Conservation (phyloP, 2,329 filamentous ascomycete species). For the Hypoxylon sp. region DNA sequence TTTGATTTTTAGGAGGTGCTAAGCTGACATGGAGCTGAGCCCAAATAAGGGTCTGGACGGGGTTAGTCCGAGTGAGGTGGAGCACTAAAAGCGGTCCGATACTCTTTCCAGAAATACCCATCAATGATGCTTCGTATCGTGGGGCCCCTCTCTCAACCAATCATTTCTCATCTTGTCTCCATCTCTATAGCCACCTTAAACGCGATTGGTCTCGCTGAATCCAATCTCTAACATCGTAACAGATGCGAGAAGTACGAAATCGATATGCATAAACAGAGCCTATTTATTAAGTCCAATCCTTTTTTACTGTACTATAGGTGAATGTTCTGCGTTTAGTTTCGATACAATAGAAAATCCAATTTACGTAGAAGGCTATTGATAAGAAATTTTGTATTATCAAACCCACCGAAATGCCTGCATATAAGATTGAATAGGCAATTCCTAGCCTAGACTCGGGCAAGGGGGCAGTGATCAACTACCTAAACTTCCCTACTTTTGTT, state of each 20-base stretch:
- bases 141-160: conserved; percentile 18
- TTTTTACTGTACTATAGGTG: neutral
- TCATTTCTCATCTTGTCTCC: conserved; percentile 20
- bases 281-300: neutral
- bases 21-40: conserved; percentile 40
- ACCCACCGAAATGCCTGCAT: conserved; percentile 15
- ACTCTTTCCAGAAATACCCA: conserved; percentile 25
- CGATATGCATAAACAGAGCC: conserved; percentile 18
- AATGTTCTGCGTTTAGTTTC: neutral
- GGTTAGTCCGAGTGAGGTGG: conserved; percentile 33
- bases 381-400: conserved; percentile 17
- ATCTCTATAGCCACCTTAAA: conserved; percentile 21
- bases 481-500: conserved; percentile 23
- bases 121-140: conserved; percentile 22
- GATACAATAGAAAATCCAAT: neutral
- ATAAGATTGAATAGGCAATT: conserved; percentile 39
- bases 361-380: conserved; percentile 5
- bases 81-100: conserved; percentile 18
- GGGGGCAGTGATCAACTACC: conserved; percentile 36
- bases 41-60: conserved; percentile 38
- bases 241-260: conserved; percentile 24
- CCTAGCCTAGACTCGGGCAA: conserved; percentile 29
- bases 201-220: conserved; percentile 30
- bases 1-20: conserved; percentile 23
- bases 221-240: conserved; percentile 32